Base-by-base conservation (phyloP, 1,284 basidiomycete species). In the Lentinus polychrous region DNA sequence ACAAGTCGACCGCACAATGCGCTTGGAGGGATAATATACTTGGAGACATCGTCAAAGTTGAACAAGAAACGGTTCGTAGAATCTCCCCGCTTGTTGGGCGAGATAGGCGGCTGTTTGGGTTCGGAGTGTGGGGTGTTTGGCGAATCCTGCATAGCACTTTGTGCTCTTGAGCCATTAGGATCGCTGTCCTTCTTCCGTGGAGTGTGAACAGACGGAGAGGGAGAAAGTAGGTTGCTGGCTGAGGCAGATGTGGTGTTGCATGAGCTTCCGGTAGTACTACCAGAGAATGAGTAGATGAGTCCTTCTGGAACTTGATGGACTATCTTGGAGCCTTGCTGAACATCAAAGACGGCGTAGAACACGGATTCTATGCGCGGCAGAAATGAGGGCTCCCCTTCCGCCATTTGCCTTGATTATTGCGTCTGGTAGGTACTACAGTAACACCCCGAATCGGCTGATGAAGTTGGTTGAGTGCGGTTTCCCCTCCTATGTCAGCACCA, bases 1-100 rank as follows among this genome's bases (percentile, higher is more conserved):
- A 98, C 88, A 12, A 99, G 78, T 53, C 92, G 78, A 8, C 93
- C 93, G 56, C 93, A 96, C 7, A 98, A 72, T 1, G 86, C 77
- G 50, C 83, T 83, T 35, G 83, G 87, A 1, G 95, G 95, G 45
- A 99, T 96, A 41, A 98, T 83, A 72, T 93, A 97, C 66, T 91
- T 94, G 14, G 90, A 90, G 47, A 99, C 85, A 52, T 92, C 84
- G 41, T 85, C 80, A 58, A 97, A 98, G 63, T 93, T 85, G 66
- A 99, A 91, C n/a, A 96, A 74, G 8, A 75, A 69, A 35, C 72
- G 65, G 50, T 66, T 73, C 18, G 73, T 64, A 5, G 79, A 76
- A 12, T 64, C 57, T 8, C 74, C 70, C 27, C 73, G 73, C 55
- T 78, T 75, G 24, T 73, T 72, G 46, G 74, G 78, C 23, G 73